phyloP scores from a whole-genome alignment of 257 asterid genomes.

The Scutellaria minor region DNA sequence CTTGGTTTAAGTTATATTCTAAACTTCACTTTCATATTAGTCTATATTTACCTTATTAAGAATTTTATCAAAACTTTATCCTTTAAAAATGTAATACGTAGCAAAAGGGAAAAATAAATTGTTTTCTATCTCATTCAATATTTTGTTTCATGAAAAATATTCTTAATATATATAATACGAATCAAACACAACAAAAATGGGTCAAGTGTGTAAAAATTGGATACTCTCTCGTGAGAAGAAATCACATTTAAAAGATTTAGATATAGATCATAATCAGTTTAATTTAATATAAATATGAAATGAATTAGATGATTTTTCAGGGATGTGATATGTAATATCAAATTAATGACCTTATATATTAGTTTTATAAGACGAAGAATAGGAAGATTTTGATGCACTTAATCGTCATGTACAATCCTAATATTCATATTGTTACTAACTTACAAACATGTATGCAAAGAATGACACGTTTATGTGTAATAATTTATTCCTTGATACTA shows the following conservation, averaged over 20 bases:
- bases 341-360: not conserved
- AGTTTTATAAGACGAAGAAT: not conserved
- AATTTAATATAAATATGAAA: too few species aligned
- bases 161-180: too few species aligned
- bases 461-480: constrained; percentile 23
- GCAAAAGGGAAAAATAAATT: not conserved
- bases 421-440: not conserved
- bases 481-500: not conserved
- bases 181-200: too few species aligned
- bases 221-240: too few species aligned
- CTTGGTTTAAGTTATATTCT: constrained; percentile 37
- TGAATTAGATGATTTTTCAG: too few species aligned
- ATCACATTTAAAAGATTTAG: too few species aligned
- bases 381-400: not conserved
- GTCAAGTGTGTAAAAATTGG: too few species aligned
- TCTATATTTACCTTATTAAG: not conserved
- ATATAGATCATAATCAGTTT: too few species aligned
- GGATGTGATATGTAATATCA: too few species aligned
- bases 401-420: too few species aligned
- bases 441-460: not conserved
- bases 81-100: not conserved
- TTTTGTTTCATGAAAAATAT: not conserved
- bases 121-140: not conserved
- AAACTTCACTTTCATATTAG: not conserved
- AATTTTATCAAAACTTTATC: not conserved